Evolutionary conservation across 2,329 filamentous ascomycete genomes (phyloP), one percentile per base, ranked within the genome.

Genomic region (Neoascochyta sp.): DNA sequence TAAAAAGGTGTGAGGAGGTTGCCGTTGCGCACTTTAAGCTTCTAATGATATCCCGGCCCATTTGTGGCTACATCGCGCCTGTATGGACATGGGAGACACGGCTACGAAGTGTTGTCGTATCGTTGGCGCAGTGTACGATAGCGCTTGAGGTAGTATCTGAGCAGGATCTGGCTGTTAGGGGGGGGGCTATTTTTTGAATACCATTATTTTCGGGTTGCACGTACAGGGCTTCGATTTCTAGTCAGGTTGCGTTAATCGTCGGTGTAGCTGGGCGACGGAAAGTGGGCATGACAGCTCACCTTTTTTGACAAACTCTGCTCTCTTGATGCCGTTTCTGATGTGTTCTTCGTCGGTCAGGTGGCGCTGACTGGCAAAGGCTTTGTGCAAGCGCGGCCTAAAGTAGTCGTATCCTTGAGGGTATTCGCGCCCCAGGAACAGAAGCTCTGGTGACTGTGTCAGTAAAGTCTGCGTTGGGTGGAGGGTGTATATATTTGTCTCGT

Each of bases 181-280:
- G n/a, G n/a, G n/a, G n/a, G n/a, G n/a, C n/a, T n/a, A n/a, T n/a
- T n/a, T n/a, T n/a, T n/a, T n/a, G n/a, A n/a, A n/a, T n/a, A n/a
- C n/a, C n/a, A n/a, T n/a, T n/a, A n/a, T n/a, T n/a, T n/a, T n/a
- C n/a, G n/a, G n/a, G n/a, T n/a, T 36, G 15, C 16, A 75, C 86
- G 77, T 73, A 95, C 86, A 96, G 61, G 11, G 88, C 83, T 67
- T 95, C 89, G 39, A 96, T 86, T 62, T 95, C 90, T 92, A 27
- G 9, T 18, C 45, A n/a, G n/a, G n/a, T n/a, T n/a, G n/a, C n/a
- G n/a, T n/a, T n/a, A n/a, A n/a, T n/a, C n/a, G n/a, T n/a, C n/a
- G n/a, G n/a, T n/a, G n/a, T n/a, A n/a, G n/a, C n/a, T n/a, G n/a
- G n/a, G n/a, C n/a, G n/a, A n/a, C n/a, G n/a, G n/a, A n/a, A n/a